Evolutionary conservation across 371 early-diverging fungal genomes (phyloP).

Genomic region (Fennellomyces sp.): DNA sequence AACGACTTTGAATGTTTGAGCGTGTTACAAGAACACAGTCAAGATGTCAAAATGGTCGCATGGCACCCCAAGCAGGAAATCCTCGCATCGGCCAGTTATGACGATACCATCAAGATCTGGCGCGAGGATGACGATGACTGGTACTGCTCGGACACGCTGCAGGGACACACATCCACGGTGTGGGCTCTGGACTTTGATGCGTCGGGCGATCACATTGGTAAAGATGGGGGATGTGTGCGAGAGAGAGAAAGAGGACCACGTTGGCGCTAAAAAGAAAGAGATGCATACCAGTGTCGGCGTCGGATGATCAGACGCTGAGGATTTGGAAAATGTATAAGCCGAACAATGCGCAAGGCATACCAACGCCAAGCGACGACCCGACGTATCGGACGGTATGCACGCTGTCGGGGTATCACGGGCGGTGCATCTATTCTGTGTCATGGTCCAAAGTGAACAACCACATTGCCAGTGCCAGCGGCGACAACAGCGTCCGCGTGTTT

Average conservation of each 20-base stretch:
- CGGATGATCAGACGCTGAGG: slow-evolving; percentile 85
- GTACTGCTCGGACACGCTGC: slow-evolving; percentile 86
- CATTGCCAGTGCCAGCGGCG: slow-evolving; percentile 86
- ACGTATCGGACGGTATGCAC: slow-evolving; percentile 73
- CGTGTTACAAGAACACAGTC: slow-evolving; percentile 94
- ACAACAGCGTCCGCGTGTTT: slow-evolving; percentile 79
- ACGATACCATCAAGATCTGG: slow-evolving; percentile 95
- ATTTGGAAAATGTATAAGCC: slow-evolving; percentile 76
- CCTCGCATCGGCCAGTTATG: slow-evolving; percentile 91
- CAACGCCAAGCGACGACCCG: slow-evolving; percentile 55
- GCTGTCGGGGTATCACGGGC: slow-evolving; percentile 68
- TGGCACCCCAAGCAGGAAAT: slow-evolving; percentile 93
- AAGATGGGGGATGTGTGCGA: not conserved
- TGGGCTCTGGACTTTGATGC: slow-evolving; percentile 92
- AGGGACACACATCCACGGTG: slow-evolving; percentile 90
- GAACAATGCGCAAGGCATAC: slow-evolving; percentile 46
- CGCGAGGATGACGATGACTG: slow-evolving; percentile 92
- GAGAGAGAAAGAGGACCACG: too few relatives aligned
- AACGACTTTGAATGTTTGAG: slow-evolving; percentile 94
- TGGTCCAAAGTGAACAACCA: slow-evolving; percentile 77
- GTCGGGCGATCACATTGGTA: slow-evolving; percentile 72
- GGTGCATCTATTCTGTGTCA: slow-evolving; percentile 91
- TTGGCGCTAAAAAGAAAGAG: too few relatives aligned
- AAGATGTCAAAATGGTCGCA: slow-evolving; percentile 94
- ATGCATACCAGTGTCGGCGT: slow-evolving; percentile 85